phyloP scores from a whole-genome alignment of 352 stramenopile genomes.

The Phytophthora foliorum region DNA sequence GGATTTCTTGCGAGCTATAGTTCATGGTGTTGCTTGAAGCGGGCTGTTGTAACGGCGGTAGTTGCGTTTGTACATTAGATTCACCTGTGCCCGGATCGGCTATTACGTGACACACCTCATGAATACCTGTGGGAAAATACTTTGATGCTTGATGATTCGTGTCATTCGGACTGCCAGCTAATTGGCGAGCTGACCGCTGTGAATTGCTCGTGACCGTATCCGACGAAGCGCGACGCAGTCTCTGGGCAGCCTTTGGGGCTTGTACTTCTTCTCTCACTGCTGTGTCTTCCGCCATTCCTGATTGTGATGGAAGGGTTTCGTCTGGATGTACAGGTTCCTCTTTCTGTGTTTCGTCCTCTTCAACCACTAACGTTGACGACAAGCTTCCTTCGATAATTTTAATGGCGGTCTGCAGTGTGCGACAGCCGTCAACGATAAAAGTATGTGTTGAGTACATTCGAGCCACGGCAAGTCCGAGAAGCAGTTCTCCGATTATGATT shows the following conservation, averaged over 20 bases:
- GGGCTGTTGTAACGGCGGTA: background rate
- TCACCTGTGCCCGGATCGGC: conserved; percentile 3
- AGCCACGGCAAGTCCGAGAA: conserved; percentile 36
- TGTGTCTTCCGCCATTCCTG: background rate
- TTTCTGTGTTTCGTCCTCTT: conserved; percentile 9
- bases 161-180: background rate
- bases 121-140: background rate
- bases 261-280: background rate
- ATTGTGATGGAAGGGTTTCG: background rate
- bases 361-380: conserved; percentile 12
- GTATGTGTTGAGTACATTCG: conserved; percentile 36
- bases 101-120: conserved; percentile 3
- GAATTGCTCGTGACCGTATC: conserved; percentile 2
- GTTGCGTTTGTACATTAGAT: background rate
- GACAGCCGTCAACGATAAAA: conserved; percentile 37
- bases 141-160: background rate
- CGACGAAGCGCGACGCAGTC: conserved; percentile 3
- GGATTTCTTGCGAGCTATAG: background rate
- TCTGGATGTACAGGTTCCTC: background rate
- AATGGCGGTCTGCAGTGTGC: conserved; percentile 34
- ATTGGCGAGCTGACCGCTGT: background rate
- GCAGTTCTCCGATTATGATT: conserved; percentile 34
- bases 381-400: conserved; percentile 45
- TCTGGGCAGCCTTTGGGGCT: background rate
- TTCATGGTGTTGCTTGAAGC: background rate